These are phyloP conservation scores for Orychophragmus violaceus DNA, from an alignment of 345 rosid genomes.

Conservation along the genomic window DNA sequence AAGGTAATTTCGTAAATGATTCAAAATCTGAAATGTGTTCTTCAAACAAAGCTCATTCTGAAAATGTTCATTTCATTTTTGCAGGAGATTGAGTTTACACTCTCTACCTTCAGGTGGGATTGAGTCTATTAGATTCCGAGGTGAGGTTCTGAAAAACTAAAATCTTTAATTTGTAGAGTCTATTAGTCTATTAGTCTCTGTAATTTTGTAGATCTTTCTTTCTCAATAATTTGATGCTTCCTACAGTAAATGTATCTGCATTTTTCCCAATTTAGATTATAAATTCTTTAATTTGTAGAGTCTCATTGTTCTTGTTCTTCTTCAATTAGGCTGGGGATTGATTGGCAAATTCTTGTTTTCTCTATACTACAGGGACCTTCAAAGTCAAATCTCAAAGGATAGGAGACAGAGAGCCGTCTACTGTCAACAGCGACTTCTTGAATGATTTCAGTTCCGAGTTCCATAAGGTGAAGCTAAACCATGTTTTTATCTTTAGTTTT, in stretches of 20 bases:
- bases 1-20: too few relatives aligned
- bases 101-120: conserved; percentile 12
- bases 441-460: conserved; percentile 19
- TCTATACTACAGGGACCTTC: conserved; percentile 37
- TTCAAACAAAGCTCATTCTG: neutral
- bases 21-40: too few relatives aligned
- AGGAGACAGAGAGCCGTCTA: conserved; percentile 13
- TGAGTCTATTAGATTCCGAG: conserved; percentile 16
- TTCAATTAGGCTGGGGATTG: neutral
- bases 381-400: conserved; percentile 33
- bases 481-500: neutral
- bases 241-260: too few relatives aligned
- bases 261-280: too few relatives aligned
- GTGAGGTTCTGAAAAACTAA: too few relatives aligned
- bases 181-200: too few relatives aligned
- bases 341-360: neutral
- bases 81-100: conserved; percentile 14
- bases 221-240: too few relatives aligned
- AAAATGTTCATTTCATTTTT: neutral
- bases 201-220: too few relatives aligned
- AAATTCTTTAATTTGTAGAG: neutral
- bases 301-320: neutral
- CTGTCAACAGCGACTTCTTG: neutral
- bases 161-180: too few relatives aligned
- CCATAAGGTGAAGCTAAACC: conserved; percentile 17